Base-by-base conservation (phyloP, 352 stramenopile species). In the Globisporangium takayamanum region DNA sequence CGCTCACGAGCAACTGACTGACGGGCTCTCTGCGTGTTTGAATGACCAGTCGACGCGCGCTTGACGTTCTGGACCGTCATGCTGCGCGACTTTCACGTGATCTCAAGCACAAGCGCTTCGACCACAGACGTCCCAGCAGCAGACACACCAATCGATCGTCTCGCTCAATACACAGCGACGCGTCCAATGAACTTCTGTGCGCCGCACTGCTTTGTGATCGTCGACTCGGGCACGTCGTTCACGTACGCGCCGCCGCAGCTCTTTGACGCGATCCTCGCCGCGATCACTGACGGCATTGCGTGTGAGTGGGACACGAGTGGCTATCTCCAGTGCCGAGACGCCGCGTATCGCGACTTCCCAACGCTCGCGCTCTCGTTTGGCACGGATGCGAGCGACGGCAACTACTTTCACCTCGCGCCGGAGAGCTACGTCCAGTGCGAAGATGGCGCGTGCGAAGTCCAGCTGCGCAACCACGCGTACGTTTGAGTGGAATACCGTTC, bases 11-110 rank as follows among this genome's bases (percentile, higher is more conserved):
- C 30, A 36, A 36, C 30, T 4, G 30, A 36, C 30, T 36, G 7
- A 36, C 30, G 7, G 30, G 2, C 30, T 36, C 30, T 36, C 30
- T 16, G 11, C 36, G n/a, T 25, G 18, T 15, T 20, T 52, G 50
- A 45, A 7, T 12, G 26, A 12, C 39, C 18, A 68, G 67, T 56
- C 16, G 62, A 70, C n/a, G 39, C 36, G 1, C 44, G 70, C n/a
- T 53, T 76, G 20, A 78, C 68, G 51, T 86, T 75, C 59, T 88
- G 76, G 78, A 83, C 73, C 0, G 54, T 87, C n/a, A 69, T 65
- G 0, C 46, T 87, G 16, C 67, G 63, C 10, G 62, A 72, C 14
- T 74, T 81, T 28, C 63, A 69, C 36, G 50, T 84, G 12, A 42
- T 66, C 26, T 30, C 28, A 37, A 69, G 22, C 48, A 54, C 42